These are phyloP conservation scores for Aegilops umbellulata DNA, from an alignment of 176 grass and related monocot genomes.

Conservation along the genomic window DNA sequence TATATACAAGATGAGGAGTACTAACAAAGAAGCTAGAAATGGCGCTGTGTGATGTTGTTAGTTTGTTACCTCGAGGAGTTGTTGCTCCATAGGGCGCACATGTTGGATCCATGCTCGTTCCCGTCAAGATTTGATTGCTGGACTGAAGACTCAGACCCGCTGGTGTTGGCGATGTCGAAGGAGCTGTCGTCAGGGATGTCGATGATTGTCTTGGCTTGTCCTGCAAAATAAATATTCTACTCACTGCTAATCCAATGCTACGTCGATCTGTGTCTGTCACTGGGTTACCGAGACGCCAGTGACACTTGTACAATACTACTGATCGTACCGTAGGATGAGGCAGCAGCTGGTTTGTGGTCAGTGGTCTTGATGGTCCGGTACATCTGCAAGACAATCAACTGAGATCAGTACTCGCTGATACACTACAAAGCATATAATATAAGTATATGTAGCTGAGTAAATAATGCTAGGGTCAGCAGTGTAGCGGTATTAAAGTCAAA, in stretches of 20 bases:
- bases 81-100: slow-evolving; percentile 62
- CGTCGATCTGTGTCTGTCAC: neutral
- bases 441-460: too few relatives aligned
- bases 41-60: too few relatives aligned
- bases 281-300: too few relatives aligned
- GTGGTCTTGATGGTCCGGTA: slow-evolving; percentile 94
- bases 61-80: slow-evolving; percentile 75
- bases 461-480: neutral
- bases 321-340: slow-evolving; percentile 45
- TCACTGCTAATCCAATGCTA: neutral
- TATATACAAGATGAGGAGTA: neutral
- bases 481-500: slow-evolving; percentile 28
- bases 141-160: slow-evolving; percentile 68
- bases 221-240: slow-evolving; percentile 30
- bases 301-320: neutral
- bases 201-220: slow-evolving; percentile 48
- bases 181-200: slow-evolving; percentile 71
- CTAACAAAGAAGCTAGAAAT: too few relatives aligned
- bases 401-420: neutral
- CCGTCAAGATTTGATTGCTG: slow-evolving; percentile 43
- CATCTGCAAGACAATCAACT: slow-evolving; percentile 58
- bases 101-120: slow-evolving; percentile 45
- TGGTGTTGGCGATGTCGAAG: slow-evolving; percentile 43
- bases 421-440: too few relatives aligned
- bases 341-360: slow-evolving; percentile 62